Conservation (phyloP, 257 asterid species). For the Anisodus tanguticus region DNA sequence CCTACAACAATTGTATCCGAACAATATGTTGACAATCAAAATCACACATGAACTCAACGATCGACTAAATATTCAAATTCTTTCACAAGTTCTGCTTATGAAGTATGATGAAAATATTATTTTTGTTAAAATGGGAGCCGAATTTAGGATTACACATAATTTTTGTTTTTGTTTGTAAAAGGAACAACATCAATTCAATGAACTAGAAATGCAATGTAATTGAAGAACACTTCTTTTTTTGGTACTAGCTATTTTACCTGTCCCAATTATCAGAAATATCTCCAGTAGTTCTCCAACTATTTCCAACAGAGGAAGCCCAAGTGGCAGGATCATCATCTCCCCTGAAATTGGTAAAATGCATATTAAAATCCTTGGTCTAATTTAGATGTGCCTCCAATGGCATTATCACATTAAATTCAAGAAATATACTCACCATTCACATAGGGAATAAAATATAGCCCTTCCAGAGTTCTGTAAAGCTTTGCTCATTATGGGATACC, state of each 20-base stretch:
- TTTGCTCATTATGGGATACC: conserved; percentile 79
- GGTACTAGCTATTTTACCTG: conserved; percentile 47
- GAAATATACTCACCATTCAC: conserved; percentile 63
- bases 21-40: no score
- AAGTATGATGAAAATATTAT: no score
- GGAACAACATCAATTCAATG: not conserved
- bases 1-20: no score
- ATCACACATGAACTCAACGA: no score
- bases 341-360: conserved; percentile 49
- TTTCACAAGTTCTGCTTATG: not conserved
- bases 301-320: conserved; percentile 79
- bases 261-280: conserved; percentile 80
- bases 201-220: not conserved
- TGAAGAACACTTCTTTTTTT: not conserved
- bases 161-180: no score
- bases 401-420: not conserved
- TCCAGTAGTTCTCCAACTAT: conserved; percentile 98
- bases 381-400: not conserved
- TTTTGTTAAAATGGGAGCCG: not conserved
- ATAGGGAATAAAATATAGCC: conserved; percentile 79
- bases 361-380: not conserved
- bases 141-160: not conserved
- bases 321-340: conserved; percentile 94
- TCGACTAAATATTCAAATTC: no score
- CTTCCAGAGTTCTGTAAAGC: conserved; percentile 89